Evolutionary conservation across 371 early-diverging fungal species (phyloP), one percentile per base, ranked within the genome.

Genomic region (Mortierella sp.): DNA sequence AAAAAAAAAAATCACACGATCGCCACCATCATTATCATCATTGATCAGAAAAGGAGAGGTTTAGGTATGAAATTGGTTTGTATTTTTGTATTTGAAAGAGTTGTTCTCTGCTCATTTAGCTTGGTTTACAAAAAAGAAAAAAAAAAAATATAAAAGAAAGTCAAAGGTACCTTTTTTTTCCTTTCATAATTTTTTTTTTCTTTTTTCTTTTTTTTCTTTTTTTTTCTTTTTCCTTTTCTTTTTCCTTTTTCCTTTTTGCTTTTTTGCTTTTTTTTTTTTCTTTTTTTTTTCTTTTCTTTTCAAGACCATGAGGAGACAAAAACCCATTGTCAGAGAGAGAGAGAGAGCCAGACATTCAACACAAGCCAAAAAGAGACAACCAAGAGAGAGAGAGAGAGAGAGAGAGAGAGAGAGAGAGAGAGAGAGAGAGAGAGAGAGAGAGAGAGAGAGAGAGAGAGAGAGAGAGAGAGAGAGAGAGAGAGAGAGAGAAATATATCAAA

Each of bases 221-320:
- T 59, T 59, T 47, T 60, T 60, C 48, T 48, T 15, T 19, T 47
- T 60, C 25, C 21, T 51, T 51, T 51, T 18, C 6, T 51, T 51
- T 51, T 23, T 51, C 51, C 21, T 51, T 51, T 51, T 51, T 23
- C 7, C 7, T 53, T 9, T 53, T 53, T 53, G 9, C 25, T 23
- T 53, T 53, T 53, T 23, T 53, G 9, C 23, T 26, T 19, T 53
- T 11, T 5, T 9, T 9, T 9, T 9, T 9, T 37, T 37, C 47
- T 60, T n/a, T 60, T 37, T 15, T 58, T 15, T 16, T 60, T 60
- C 18, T 48, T 44, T 60, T 60, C 46, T 46, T 43, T 60, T 45
- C 48, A 46, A 47, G 48, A 44, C 29, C 50, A 51, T 2, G 19
- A 7, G 47, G 11, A 51, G n/a, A 37, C 16, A 21, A 15, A 37